Percentiles rank a stretch among this genome's conserved stretches.
Conservation (phyloP, 2,329 filamentous ascomycete genomes). For the Neofusicoccum sp. region DNA sequence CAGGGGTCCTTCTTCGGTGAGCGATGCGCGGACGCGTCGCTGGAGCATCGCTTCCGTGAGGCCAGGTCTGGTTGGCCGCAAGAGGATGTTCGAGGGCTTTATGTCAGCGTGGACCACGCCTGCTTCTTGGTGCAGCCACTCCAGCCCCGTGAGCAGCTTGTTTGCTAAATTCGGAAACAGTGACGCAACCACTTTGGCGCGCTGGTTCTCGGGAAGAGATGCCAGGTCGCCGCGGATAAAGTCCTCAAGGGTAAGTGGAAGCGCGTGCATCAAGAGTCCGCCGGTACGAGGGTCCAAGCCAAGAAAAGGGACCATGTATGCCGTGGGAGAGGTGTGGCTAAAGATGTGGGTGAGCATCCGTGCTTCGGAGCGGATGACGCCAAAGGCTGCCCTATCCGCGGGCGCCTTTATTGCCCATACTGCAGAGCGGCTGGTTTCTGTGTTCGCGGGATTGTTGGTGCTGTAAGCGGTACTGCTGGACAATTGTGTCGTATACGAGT, state of each 20-base stretch:
- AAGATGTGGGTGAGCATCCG: constrained; percentile 34
- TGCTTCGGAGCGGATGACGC: constrained; percentile 33
- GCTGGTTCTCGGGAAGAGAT: constrained; percentile 18
- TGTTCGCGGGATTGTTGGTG: constrained; percentile 26
- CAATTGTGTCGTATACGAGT: constrained; percentile 5
- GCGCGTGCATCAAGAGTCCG: constrained; percentile 33
- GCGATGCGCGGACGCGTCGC: not conserved
- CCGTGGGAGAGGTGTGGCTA: constrained; percentile 19
- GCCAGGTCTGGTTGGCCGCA: constrained; percentile 26
- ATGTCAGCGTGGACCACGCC: constrained; percentile 46
- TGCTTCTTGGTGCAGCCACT: constrained; percentile 40
- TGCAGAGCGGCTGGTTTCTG: constrained; percentile 11
- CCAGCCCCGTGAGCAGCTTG: constrained; percentile 41
- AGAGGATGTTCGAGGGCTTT: constrained; percentile 49
- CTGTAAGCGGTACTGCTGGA: constrained; percentile 14
- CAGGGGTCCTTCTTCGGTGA: not conserved
- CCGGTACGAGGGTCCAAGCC: constrained; percentile 32
- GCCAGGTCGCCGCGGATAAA: constrained; percentile 30
- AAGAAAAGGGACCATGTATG: constrained; percentile 33
- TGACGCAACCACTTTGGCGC: constrained; percentile 35
- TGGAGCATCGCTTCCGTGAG: constrained; percentile 13
- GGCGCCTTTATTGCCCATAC: constrained; percentile 35
- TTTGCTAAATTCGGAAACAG: constrained; percentile 42
- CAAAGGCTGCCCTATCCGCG: constrained; percentile 29
- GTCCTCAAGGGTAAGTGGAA: constrained; percentile 33